Conservation (phyloP, 192 early-diverging fungal genomes). For the Anaeromyces robustus region DNA sequence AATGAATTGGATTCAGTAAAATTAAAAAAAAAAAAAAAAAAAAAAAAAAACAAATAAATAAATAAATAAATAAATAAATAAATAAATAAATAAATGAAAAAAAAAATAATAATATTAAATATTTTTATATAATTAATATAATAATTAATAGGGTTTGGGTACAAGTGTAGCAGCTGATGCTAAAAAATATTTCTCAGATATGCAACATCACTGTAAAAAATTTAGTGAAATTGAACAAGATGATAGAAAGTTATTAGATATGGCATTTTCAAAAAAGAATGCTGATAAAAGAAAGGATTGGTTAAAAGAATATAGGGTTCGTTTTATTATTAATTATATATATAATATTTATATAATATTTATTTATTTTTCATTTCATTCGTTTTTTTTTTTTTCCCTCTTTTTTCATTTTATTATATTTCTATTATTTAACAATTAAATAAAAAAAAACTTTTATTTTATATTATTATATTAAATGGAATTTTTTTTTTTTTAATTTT, state of each 20-base stretch:
- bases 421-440: too few species aligned
- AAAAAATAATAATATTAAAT: slow-evolving; percentile 72
- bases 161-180: slow-evolving; percentile 70
- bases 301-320: slow-evolving; percentile 56
- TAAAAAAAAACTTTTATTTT: too few species aligned
- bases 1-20: too few species aligned
- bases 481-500: slow-evolving; percentile 1
- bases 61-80: too few species aligned
- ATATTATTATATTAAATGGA: background rate
- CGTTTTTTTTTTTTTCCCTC: too few species aligned
- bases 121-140: slow-evolving; percentile 72
- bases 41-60: too few species aligned
- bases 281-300: slow-evolving; percentile 92
- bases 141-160: slow-evolving; percentile 93
- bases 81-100: too few species aligned
- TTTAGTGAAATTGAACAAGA: slow-evolving; percentile 39
- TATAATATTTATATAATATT: too few species aligned
- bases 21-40: slow-evolving; percentile 14
- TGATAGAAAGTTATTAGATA: slow-evolving; percentile 69
- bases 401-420: too few species aligned
- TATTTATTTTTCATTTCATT: too few species aligned
- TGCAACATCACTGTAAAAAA: slow-evolving; percentile 62
- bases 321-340: too few species aligned
- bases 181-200: slow-evolving; percentile 77
- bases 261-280: slow-evolving; percentile 93